Evolutionary conservation across 139 green algal genomes (phyloP), one percentile per base, ranked within the genome.

Genomic region (Micractinium conductrix): DNA sequence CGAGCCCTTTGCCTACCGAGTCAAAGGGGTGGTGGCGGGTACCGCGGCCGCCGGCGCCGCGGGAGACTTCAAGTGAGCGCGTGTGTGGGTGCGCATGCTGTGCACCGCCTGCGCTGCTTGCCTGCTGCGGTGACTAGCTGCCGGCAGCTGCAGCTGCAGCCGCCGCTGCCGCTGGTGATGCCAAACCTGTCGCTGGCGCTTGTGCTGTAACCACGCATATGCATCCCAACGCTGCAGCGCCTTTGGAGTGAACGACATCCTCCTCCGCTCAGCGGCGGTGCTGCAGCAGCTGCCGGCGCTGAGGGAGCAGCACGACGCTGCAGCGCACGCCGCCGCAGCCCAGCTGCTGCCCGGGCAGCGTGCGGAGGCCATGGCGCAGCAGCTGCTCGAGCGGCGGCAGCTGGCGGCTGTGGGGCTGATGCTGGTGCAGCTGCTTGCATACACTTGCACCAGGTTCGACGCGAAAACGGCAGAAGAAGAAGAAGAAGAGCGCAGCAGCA

Each of bases 181-280:
- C 33, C n/a, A 28, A 72, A 67, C 58, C n/a, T 40, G 9, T 72
- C 42, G n/a, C 21, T 19, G 30, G 9, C 42, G 21, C 30, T n/a
- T 40, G 9, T 43, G 33, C 67, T 74, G n/a, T n/a, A n/a, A n/a
- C n/a, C n/a, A n/a, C n/a, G n/a, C n/a, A n/a, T n/a, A n/a, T n/a
- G n/a, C n/a, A n/a, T n/a, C n/a, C n/a, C n/a, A n/a, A n/a, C n/a
- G 30, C 69, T 48, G 69, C 71, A 78, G 71, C 71, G 26, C 71
- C 1, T 28, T 30, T 10, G 43, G 71, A 2, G 35, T 44, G 35
- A 24, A 38, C 43, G 40, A 62, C 5, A 8, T 78, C 2, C 71
- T 78, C 1, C 26, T 44, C 24, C 71, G 71, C 71, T 78, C 71
- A 22, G 71, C 43, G 26, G 71, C 42, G 26, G 24, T 78, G 43